phyloP scores from a whole-genome alignment of 1,284 basidiomycete genomes.

The Trametes pubescens region DNA sequence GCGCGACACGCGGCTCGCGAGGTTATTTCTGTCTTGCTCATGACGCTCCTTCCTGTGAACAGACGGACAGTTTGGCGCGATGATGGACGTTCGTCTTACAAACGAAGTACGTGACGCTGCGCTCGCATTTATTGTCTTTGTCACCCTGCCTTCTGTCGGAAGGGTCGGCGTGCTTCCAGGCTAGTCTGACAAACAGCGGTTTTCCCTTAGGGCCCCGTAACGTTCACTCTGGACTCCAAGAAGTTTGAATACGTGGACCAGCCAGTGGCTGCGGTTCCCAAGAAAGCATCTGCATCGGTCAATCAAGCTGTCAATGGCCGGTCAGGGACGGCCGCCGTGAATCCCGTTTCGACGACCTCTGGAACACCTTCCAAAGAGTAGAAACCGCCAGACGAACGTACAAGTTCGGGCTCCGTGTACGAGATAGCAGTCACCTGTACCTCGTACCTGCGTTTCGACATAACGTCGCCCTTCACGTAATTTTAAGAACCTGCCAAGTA shows the following conservation, averaged over 20 bases:
- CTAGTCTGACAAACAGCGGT: constrained; percentile 11
- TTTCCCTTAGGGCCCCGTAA: constrained; percentile 75
- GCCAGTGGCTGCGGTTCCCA: constrained; percentile 27
- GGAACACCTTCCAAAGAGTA: background rate
- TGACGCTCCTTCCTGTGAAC: constrained; percentile 23
- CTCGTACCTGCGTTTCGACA: background rate
- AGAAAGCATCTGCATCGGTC: constrained; percentile 25
- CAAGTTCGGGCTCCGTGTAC: background rate
- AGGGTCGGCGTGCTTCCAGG: constrained; percentile 10
- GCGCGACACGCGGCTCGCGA: constrained; percentile 22
- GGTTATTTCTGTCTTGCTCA: constrained; percentile 27
- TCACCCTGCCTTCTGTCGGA: constrained; percentile 25
- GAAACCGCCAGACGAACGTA: background rate
- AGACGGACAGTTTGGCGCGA: constrained; percentile 94
- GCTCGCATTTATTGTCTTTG: constrained; percentile 9
- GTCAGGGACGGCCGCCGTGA: background rate
- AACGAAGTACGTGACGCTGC: constrained; percentile 72
- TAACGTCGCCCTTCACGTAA: background rate
- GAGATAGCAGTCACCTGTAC: background rate
- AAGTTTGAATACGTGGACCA: constrained; percentile 64
- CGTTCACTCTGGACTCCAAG: constrained; percentile 82
- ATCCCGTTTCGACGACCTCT: background rate
- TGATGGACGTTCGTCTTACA: constrained; percentile 88
- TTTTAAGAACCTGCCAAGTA: constrained; percentile 2
- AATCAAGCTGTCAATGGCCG: constrained; percentile 5